These are phyloP conservation scores for Typha latifolia DNA, from an alignment of 176 grass and related monocot species.

Conservation along the genomic window DNA sequence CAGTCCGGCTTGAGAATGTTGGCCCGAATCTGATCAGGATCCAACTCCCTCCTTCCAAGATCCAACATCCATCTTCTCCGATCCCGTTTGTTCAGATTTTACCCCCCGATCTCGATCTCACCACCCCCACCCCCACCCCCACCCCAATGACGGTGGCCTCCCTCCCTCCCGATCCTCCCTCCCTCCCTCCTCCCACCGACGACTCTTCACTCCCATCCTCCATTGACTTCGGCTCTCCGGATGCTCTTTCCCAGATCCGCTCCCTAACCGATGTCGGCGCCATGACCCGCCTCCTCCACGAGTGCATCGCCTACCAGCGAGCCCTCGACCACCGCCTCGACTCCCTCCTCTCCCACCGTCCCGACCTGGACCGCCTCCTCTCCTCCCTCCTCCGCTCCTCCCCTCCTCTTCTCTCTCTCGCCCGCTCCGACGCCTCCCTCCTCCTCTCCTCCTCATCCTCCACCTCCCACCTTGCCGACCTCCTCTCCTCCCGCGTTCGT, in stretches of 20 bases:
- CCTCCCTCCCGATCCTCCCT: constrained; percentile 10
- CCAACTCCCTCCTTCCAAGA: no score
- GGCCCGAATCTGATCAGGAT: no score
- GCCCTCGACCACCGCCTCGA: constrained; percentile 58
- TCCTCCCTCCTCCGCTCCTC: constrained; percentile 49
- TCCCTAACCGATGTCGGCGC: constrained; percentile 65
- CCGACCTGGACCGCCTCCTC: constrained; percentile 69
- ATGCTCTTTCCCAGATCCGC: constrained; percentile 49
- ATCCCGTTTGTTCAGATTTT: background rate
- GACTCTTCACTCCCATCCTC: constrained; percentile 18
- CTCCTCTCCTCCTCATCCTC: constrained; percentile 54
- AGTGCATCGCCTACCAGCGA: constrained; percentile 85
- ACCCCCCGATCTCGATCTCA: background rate
- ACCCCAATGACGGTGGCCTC: background rate
- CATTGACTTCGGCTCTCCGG: constrained; percentile 54
- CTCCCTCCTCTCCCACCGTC: constrained; percentile 57
- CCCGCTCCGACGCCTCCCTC: constrained; percentile 52
- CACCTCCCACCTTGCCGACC: constrained; percentile 50
- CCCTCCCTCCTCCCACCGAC: background rate
- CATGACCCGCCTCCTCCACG: constrained; percentile 71
- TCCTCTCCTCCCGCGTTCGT: constrained; percentile 60
- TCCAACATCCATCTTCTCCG: no score
- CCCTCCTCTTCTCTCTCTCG: constrained; percentile 66
- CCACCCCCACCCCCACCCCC: background rate
- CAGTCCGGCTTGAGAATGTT: no score